Base-by-base conservation (phyloP, 305 asterid species). In the Rubia occidens region DNA sequence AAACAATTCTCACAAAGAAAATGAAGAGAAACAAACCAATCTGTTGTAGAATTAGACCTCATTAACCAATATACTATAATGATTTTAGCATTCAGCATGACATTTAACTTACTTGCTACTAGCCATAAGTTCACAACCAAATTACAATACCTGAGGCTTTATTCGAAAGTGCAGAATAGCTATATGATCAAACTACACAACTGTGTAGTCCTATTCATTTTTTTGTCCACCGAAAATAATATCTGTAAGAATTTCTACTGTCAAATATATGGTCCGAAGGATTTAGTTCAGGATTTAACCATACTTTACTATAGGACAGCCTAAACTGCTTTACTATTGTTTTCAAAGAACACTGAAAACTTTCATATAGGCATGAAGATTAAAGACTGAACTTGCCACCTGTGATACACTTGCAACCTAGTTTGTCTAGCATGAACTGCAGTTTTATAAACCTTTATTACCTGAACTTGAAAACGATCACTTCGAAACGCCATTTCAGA, bases 401-500 rank as follows among this genome's bases (percentile, higher is more conserved):
- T 4, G 42, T 43, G 60, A 40, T 53, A 64, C 53, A 62, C 44
- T 11, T 8, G 11, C 15, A n/a, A 40, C 67, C n/a, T 63, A 4
- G 53, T 39, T 63, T 5, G 43, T 39, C 32, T 8, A 63, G 11
- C 17, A 64, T 9, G 68, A 43, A 64, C 37, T 40, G 17, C 54
- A 64, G n/a, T n/a, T 42, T 26, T 42, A 63, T 40, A 54, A 60
- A 55, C 15, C 51, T 51, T 35, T 49, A 59, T 72, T 85, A 90
- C 99, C 97, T 90, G 82, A 69, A 87, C 73, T 70, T 83, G 82
- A 64, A 90, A 76, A 11, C 69, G 75, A 74, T 81, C 79, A 66
- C 84, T 82, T 78, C 90, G 87, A 82, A 88, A 90, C 55, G 97
- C 96, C 99, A 90, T 94, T 84, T 94, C 99, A 45, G 96, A 80